These are phyloP conservation scores for Hyaloscypha variabilis DNA, from an alignment of 495 filamentous ascomycete species.

Conservation along the genomic window DNA sequence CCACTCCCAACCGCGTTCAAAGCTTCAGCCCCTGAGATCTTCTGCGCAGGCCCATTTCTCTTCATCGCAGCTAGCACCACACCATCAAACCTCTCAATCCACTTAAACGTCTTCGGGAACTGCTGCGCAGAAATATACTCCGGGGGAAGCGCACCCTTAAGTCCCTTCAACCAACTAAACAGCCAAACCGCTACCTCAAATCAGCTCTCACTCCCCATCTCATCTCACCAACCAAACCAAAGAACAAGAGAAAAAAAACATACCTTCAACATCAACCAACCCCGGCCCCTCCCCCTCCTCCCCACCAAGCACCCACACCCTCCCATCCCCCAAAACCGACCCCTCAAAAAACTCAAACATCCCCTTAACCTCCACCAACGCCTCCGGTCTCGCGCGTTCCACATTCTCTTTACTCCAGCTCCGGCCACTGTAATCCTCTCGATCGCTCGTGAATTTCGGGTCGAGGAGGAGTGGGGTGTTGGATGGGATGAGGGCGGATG, in stretches of 20 bases:
- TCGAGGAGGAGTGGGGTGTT: constrained; percentile 51
- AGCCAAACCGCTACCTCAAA: constrained; percentile 48
- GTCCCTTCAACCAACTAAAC: constrained; percentile 57
- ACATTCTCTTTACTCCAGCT: constrained; percentile 38
- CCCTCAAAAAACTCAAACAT: constrained; percentile 53
- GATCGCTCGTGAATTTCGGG: constrained; percentile 52
- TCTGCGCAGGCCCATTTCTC: constrained; percentile 33
- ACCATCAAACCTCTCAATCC: constrained; percentile 54
- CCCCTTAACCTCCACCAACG: constrained; percentile 43
- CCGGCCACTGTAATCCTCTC: constrained; percentile 43
- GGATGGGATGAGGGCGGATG: constrained; percentile 48
- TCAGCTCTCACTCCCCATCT: constrained; percentile 27
- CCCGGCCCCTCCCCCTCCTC: constrained; percentile 31
- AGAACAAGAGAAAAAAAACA: constrained; percentile 25
- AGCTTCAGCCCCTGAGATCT: constrained; percentile 52
- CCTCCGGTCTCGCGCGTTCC: constrained; percentile 44
- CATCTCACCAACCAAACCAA: not conserved
- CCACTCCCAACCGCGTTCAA: constrained; percentile 38
- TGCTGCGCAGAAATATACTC: constrained; percentile 36
- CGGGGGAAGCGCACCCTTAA: constrained; percentile 48
- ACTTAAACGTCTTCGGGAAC: constrained; percentile 57
- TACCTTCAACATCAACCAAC: constrained; percentile 59
- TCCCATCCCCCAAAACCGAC: constrained; percentile 55
- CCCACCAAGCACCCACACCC: constrained; percentile 55
- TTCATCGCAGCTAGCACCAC: constrained; percentile 32